A percentile compares a stretch with the other conserved stretches of the same genome.
Evolutionary conservation across 371 early-diverging fungal genomes (phyloP).

Genomic region (Smittium culicis): DNA sequence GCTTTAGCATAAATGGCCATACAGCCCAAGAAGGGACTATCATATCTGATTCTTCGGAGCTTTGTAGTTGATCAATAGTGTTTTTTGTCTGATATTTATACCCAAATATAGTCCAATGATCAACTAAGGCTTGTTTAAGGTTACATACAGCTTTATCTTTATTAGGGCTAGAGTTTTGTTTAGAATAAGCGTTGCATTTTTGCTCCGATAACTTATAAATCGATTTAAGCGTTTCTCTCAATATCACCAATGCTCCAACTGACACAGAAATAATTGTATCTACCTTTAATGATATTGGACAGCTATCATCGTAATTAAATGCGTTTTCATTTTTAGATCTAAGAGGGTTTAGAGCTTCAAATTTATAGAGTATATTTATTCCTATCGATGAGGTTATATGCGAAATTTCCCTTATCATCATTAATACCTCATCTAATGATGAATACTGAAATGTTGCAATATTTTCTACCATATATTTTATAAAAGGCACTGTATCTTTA

Average conservation of each 20-base stretch:
- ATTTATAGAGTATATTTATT: slow-evolving; percentile 51
- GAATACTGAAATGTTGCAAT: slow-evolving; percentile 56
- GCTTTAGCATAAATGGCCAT: neutral
- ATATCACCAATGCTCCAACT: slow-evolving; percentile 38
- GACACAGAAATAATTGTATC: slow-evolving; percentile 13
- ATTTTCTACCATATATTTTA: slow-evolving; percentile 66
- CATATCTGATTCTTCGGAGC: neutral
- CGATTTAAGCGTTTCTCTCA: slow-evolving; percentile 44
- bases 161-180: neutral
- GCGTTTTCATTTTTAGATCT: slow-evolving; percentile 23
- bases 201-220: slow-evolving; percentile 46
- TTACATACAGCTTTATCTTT: neutral
- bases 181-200: neutral
- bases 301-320: neutral
- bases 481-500: slow-evolving; percentile 42
- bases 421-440: slow-evolving; percentile 62
- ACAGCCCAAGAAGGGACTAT: neutral
- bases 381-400: slow-evolving; percentile 4
- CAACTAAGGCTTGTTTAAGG: neutral
- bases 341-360: slow-evolving; percentile 40
- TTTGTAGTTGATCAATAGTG: too few relatives aligned
- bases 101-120: neutral
- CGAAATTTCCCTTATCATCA: slow-evolving; percentile 49
- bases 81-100: neutral
- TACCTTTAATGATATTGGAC: neutral